Base-by-base conservation (phyloP, 345 rosid genomes). In the Eucalyptus urophylla region DNA sequence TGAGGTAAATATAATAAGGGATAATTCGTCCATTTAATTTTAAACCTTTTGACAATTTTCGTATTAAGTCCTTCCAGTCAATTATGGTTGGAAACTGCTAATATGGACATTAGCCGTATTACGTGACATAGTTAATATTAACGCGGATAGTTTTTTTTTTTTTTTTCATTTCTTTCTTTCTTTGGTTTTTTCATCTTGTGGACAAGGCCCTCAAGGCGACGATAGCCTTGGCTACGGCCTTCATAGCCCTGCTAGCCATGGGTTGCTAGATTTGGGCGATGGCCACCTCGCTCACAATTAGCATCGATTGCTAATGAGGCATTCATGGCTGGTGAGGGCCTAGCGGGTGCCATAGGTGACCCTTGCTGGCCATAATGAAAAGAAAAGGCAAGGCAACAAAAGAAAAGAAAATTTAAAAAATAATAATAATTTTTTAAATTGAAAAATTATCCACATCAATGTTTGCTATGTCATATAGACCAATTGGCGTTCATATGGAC, bases 101-200 rank as follows among this genome's bases (percentile, higher is more conserved):
- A 56, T 2, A 1, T 56, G 62, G 62, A 24, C 29, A 22, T 10
- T 22, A 22, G 14, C 13, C 29, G 0, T 24, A 53, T 53, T 21
- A 21, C 0, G 3, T 56, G 14, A 13, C 29, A 24, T 0, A 3
- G 4, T 21, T 19, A 21, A 53, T 1, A 53, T 53, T 53, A 53
- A 53, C 1, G 1, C 1, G 0, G 5, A 53, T 53, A 53, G 10
- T 19, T 53, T 53, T 53, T 16, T 0, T 51, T 17, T 53, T 53
- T 17, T 19, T 53, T 53, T 53, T 21, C 11, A 8, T 56, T 24
- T 9, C 0, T 22, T 56, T 56, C 7, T 56, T 11, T 4, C 1
- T 56, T 24, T 2, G 0, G 4, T 24, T 11, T 56, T 56, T 56
- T 19, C 56, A 56, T 56, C 13, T 56, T 24, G 29, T 0, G 6